These are phyloP conservation scores for Elaeis guineensis DNA, from an alignment of 176 grass and related monocot species.

Conservation along the genomic window DNA sequence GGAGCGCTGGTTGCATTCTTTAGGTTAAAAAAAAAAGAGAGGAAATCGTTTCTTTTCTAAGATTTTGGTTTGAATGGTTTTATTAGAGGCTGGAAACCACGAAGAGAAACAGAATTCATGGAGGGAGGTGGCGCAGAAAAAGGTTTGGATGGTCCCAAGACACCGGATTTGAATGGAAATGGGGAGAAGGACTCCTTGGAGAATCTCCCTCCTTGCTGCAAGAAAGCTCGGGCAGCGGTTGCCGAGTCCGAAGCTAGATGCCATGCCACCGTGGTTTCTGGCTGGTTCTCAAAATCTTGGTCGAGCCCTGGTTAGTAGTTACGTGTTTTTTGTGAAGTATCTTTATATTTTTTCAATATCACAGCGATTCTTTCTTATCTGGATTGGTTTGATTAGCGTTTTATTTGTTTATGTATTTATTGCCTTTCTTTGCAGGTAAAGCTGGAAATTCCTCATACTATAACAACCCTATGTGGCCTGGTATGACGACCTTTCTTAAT, in stretches of 20 bases:
- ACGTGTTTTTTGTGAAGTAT: neutral
- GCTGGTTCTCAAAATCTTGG: conserved; percentile 77
- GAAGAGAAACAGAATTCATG: conserved; percentile 64
- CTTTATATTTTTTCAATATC: too few relatives aligned
- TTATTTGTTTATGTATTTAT: conserved; percentile 7
- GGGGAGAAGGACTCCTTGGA: conserved; percentile 37
- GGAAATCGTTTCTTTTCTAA: too few relatives aligned
- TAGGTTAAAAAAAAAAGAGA: too few relatives aligned
- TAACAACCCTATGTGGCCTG: conserved; percentile 99
- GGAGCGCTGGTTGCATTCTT: too few relatives aligned
- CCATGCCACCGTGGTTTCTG: conserved; percentile 78
- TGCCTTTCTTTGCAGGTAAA: conserved; percentile 41
- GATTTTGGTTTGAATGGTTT: too few relatives aligned
- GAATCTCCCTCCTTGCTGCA: conserved; percentile 74
- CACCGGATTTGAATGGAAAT: conserved; percentile 42
- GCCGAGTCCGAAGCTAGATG: conserved; percentile 76
- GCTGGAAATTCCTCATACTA: conserved; percentile 58
- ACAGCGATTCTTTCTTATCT: too few relatives aligned
- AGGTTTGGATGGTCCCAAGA: conserved; percentile 30
- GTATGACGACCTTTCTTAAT: conserved; percentile 18
- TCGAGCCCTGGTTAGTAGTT: conserved; percentile 18
- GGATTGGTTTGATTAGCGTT: too few relatives aligned
- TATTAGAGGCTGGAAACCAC: conserved; percentile 70
- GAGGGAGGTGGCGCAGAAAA: conserved; percentile 61
- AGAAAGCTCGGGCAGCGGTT: conserved; percentile 59